Base-by-base conservation (phyloP, 148 eudicot species). In the Fagopyrum esculentum region DNA sequence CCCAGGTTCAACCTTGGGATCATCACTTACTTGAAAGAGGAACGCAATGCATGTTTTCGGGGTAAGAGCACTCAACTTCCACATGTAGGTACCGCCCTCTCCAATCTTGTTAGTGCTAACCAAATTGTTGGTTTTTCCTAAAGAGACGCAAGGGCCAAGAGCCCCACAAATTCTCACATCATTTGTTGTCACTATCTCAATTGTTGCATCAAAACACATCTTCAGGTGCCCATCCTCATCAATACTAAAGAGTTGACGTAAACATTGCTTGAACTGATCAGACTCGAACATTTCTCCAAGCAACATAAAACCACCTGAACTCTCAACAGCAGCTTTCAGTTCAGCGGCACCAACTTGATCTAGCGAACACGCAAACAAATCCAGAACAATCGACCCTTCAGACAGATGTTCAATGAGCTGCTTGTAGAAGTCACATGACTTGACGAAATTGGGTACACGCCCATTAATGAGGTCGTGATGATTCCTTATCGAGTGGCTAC, bases 281-380 rank as follows among this genome's bases (percentile, higher is more conserved):
- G 97, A 90, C 71, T 87, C 93, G 49, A 94, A 94, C 45, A 87
- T 80, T 78, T 94, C 98, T 40, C 88, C 96, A 22, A 91, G 78
- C 88, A 91, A 89, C 96, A 94, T 87, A 78, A 91, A 87, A 15
- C 98, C 98, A 75, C 96, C 97, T 3, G 98, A 92, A 57, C 78
- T 86, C 85, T 92, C 97, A 22, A 94, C 86, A 29, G 93, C 87
- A 68, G 55, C 80, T 83, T 84, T 92, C 72, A 94, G 79, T 80
- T 94, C 98, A 29, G 96, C 90, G 69, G 89, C 92, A 79, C 98
- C 98, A 63, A 94, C 96, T 92, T 94, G 98, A 86, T 92, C 98
- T 71, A 92, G 86, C 85, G 98, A 90, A 79, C 97, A 94, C 68
- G 98, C 97, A 84, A 94, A 94, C 63, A 94, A 84, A 92, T 94